phyloP scores from a whole-genome alignment of 257 asterid genomes.

The Salvia rosmarinus region DNA sequence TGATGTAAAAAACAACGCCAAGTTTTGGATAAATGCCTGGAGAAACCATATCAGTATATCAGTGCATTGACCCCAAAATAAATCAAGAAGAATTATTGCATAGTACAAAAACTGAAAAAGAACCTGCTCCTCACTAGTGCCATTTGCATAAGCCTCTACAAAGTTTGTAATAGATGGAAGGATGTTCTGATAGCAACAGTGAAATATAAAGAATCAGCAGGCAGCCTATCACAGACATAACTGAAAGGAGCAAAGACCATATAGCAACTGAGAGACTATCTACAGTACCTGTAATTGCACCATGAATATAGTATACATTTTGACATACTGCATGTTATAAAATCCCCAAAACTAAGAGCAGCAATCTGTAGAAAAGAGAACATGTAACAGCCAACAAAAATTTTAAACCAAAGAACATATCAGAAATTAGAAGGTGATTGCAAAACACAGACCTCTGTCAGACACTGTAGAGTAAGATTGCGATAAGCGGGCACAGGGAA shows the following conservation, averaged over 20 bases:
- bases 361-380: constrained; percentile 68
- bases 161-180: constrained; percentile 72
- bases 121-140: constrained; percentile 94
- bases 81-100: neutral
- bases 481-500: constrained; percentile 83
- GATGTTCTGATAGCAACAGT: constrained; percentile 52
- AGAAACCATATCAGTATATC: constrained; percentile 24
- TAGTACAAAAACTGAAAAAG: constrained; percentile 5
- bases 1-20: constrained; percentile 94
- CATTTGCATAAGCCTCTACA: constrained; percentile 79
- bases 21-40: constrained; percentile 94
- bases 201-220: constrained; percentile 27
- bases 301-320: constrained; percentile 77
- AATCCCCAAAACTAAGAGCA: constrained; percentile 87
- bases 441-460: constrained; percentile 73
- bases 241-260: constrained; percentile 3
- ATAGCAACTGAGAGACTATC: neutral
- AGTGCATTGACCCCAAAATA: constrained; percentile 12
- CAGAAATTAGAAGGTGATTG: constrained; percentile 9
- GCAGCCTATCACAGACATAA: constrained; percentile 1
- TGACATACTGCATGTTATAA: constrained; percentile 75
- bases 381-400: constrained; percentile 13
- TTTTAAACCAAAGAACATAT: neutral
- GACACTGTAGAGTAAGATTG: constrained; percentile 90
- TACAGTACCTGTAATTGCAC: constrained; percentile 82